Evolutionary conservation across 352 stramenopile species (phyloP).

Genomic region (Globisporangium recalcitrans): DNA sequence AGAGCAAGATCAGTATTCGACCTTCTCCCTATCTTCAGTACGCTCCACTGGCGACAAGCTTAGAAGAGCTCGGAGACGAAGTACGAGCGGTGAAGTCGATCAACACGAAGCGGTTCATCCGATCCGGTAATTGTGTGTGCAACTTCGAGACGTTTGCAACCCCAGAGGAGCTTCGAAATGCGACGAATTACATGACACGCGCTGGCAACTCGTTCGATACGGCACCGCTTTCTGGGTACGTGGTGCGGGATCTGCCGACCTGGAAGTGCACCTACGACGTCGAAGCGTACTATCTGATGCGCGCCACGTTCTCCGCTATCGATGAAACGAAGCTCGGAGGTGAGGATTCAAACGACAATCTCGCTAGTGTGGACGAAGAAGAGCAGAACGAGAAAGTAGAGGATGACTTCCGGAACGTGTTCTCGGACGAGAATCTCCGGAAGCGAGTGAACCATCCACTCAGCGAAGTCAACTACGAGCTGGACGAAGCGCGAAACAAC

Average conservation of each 20-base stretch:
- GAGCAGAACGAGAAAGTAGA: constrained; percentile 60
- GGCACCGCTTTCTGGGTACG: constrained; percentile 63
- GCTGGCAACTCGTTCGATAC: constrained; percentile 26
- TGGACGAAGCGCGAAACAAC: constrained; percentile 70
- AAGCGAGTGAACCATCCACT: constrained; percentile 51
- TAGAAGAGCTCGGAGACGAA: constrained; percentile 79
- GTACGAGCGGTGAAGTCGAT: constrained; percentile 56
- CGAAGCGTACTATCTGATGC: constrained; percentile 85
- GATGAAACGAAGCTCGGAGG: constrained; percentile 33
- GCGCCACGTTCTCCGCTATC: constrained; percentile 65
- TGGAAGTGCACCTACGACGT: constrained; percentile 89
- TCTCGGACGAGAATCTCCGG: constrained; percentile 41
- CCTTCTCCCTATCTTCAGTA: constrained; percentile 84
- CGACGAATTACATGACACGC: constrained; percentile 27
- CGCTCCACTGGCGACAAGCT: constrained; percentile 68
- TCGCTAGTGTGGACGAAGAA: constrained; percentile 46
- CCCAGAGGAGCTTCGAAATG: constrained; percentile 57
- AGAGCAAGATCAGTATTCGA: constrained; percentile 85
- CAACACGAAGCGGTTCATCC: constrained; percentile 81
- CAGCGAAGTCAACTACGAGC: constrained; percentile 68
- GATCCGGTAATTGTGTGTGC: constrained; percentile 67
- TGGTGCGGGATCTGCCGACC: constrained; percentile 76
- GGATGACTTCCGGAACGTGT: constrained; percentile 77
- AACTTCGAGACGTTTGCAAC: constrained; percentile 78
- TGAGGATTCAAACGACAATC: constrained; percentile 19